phyloP scores from a whole-genome alignment of 1,139 yeast genomes.

The Pichia sp. region DNA sequence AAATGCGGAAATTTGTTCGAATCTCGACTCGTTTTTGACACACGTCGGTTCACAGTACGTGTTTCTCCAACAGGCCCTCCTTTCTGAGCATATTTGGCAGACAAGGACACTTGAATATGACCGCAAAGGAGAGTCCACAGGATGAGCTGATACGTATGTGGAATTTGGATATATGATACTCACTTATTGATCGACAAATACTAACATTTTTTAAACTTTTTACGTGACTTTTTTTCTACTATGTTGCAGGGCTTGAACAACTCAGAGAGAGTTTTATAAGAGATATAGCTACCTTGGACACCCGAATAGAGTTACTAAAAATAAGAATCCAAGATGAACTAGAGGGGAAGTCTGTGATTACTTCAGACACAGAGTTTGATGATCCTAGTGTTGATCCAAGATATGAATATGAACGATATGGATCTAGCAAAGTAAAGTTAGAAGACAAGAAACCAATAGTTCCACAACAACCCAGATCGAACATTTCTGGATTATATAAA shows the following conservation, averaged over 20 bases:
- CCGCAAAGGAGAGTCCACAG: background rate
- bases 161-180: background rate
- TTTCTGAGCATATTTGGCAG: too few species aligned
- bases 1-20: too few species aligned
- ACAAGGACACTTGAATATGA: too few species aligned
- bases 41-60: too few species aligned
- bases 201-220: background rate
- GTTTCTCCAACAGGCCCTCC: too few species aligned
- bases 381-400: constrained; percentile 69
- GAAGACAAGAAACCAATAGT: background rate
- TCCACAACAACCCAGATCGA: constrained; percentile 2
- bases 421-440: background rate
- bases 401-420: constrained; percentile 7
- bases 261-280: constrained; percentile 2
- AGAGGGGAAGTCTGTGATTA: constrained; percentile 6
- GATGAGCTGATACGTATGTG: background rate
- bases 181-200: background rate
- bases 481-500: constrained; percentile 10
- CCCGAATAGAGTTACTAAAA: constrained; percentile 2
- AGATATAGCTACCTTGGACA: constrained; percentile 4
- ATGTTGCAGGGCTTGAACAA: constrained; percentile 1
- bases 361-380: constrained; percentile 50
- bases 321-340: constrained; percentile 3
- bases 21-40: too few species aligned
- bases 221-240: background rate